These are phyloP conservation scores for Penicillium goetzii DNA, from an alignment of 495 filamentous ascomycete genomes.

Conservation along the genomic window DNA sequence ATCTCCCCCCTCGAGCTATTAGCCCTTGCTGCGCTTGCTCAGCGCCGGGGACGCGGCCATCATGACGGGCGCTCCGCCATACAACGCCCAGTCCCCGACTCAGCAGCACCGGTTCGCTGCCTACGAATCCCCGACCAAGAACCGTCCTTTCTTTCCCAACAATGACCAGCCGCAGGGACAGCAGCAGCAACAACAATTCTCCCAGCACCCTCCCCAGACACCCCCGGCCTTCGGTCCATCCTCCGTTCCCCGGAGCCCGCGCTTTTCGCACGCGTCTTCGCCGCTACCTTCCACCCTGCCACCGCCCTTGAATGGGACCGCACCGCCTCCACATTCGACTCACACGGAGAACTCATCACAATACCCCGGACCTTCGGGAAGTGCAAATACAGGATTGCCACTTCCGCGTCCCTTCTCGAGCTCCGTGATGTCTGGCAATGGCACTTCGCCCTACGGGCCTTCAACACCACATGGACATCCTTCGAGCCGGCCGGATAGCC, in stretches of 20 bases:
- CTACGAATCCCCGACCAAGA: conserved; percentile 53
- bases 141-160: conserved; percentile 56
- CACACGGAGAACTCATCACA: conserved; percentile 48
- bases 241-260: conserved; percentile 58
- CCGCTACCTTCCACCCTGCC: conserved; percentile 53
- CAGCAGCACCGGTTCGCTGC: conserved; percentile 45
- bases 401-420: conserved; percentile 52
- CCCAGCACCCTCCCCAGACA: conserved; percentile 55
- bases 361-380: conserved; percentile 47
- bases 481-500: conserved; percentile 43
- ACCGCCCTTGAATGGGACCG: conserved; percentile 54
- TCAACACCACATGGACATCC: conserved; percentile 53
- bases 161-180: conserved; percentile 49
- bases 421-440: conserved; percentile 40
- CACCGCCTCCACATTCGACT: conserved; percentile 49
- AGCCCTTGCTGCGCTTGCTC: conserved; percentile 29
- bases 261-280: conserved; percentile 56
- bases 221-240: conserved; percentile 57
- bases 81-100: conserved; percentile 49
- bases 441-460: conserved; percentile 45
- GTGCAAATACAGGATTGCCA: conserved; percentile 39
- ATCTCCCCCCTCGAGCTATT: conserved; percentile 13
- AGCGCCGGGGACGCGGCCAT: conserved; percentile 44
- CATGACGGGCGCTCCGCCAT: conserved; percentile 56
- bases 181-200: conserved; percentile 41